Conservation (phyloP, 2,329 filamentous ascomycete genomes). For the Aspergillus niger region DNA sequence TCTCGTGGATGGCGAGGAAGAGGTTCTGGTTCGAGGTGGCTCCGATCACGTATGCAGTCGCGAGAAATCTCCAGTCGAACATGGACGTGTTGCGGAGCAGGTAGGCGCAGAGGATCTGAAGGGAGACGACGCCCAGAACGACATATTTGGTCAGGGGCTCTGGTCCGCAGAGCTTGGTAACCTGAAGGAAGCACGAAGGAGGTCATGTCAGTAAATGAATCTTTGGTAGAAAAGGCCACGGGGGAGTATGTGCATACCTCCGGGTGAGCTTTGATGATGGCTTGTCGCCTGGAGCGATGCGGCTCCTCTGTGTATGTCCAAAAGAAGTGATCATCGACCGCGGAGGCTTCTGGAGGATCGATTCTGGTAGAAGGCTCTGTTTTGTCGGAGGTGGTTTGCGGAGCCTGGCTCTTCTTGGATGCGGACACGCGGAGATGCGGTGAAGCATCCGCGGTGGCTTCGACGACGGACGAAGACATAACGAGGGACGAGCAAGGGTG, state of each 20-base stretch:
- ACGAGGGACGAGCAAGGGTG: constrained; percentile 12
- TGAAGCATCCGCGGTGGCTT: constrained; percentile 27
- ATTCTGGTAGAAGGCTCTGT: constrained; percentile 27
- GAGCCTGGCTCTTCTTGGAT: constrained; percentile 28
- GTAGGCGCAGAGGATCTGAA: constrained; percentile 79
- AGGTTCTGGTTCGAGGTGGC: constrained; percentile 98
- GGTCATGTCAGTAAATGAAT: background rate
- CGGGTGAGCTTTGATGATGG: constrained; percentile 97
- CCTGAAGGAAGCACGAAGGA: constrained; percentile 53
- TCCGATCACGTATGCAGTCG: constrained; percentile 85
- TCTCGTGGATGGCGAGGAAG: constrained; percentile 98
- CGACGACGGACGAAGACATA: constrained; percentile 33
- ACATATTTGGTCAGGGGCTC: constrained; percentile 96
- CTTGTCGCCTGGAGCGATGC: constrained; percentile 83
- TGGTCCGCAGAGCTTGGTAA: constrained; percentile 94
- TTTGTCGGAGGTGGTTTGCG: constrained; percentile 18
- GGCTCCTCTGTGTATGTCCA: constrained; percentile 99
- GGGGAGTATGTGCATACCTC: constrained; percentile 61
- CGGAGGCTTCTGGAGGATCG: constrained; percentile 34
- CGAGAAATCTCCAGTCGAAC: constrained; percentile 80
- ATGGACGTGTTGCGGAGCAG: constrained; percentile 75
- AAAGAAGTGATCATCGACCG: constrained; percentile 70
- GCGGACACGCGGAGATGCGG: constrained; percentile 39
- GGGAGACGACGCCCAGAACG: constrained; percentile 76
- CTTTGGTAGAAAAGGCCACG: constrained; percentile 5